Evolutionary conservation across 1,284 basidiomycete genomes (phyloP), one percentile per base, ranked within the genome.

Genomic region (Golubevia sp.): DNA sequence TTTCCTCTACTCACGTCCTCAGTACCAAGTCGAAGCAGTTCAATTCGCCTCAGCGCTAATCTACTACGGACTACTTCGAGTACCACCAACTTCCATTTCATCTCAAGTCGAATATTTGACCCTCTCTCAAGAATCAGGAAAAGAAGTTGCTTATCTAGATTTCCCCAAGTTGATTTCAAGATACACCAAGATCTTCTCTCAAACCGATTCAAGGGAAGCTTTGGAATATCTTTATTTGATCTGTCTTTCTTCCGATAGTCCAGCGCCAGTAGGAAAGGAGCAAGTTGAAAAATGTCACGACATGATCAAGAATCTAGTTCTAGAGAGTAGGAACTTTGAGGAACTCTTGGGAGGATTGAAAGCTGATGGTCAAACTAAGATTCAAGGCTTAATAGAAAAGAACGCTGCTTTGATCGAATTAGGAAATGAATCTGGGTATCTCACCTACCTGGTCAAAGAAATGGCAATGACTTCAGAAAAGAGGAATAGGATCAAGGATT

Each of bases 221-320:
- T 85, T 99, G 60, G 94, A 98, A 85, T 99, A 99, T 77, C 91
- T 97, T 48, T 96, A 95, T 82, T 91, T 93, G 65, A 88, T 97
- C 13, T 90, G 91, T 64, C 88, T 99, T 13, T 72, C 77, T 58
- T 87, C 91, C 7, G 94, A 97, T 78, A 90, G 84, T 0, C 85
- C 86, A 1, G 69, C 70, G 23, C 84, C 84, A 2, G 86, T 91
- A 1, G 93, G 93, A 15, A 89, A 89, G 72, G 91, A 94, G 77
- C 95, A 97, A 82, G 86, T 93, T 23, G 90, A 92, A 74, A 88
- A 86, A 48, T 91, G 93, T 13, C 92, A 94, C 88, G 93, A 95
- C 64, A 88, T 95, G 56, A 91, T 93, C 3, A 87, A 93, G 51
- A 89, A 93, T 63, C 91, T 98, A 67, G 92, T 98, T 66, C 90